A percentile compares a stretch with the other conserved stretches of the same genome.
Evolutionary conservation across 768 basidiomycete species (phyloP).

Genomic region (Mycena filopes): DNA sequence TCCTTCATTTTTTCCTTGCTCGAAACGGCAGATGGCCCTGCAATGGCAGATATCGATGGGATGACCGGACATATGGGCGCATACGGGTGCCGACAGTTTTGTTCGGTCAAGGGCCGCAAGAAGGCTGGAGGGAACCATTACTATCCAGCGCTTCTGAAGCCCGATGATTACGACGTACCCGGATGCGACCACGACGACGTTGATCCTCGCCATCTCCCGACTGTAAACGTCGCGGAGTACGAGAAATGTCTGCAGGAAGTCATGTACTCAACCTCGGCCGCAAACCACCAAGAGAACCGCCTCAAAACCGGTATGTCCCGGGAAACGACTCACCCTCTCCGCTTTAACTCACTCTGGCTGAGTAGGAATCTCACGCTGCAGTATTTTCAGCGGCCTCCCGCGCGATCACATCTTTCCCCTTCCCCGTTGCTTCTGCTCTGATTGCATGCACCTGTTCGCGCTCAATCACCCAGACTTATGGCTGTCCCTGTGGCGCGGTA

Average conservation of each 20-base stretch:
- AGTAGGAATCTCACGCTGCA: no score
- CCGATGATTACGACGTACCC: conserved; percentile 36
- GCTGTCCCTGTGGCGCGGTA: conserved; percentile 37
- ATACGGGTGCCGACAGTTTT: conserved; percentile 47
- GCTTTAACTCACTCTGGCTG: conserved; percentile 37
- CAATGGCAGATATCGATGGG: background rate
- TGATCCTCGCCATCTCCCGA: conserved; percentile 40
- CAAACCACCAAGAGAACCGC: conserved; percentile 39
- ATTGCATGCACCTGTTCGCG: conserved; percentile 46
- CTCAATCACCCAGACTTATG: conserved; percentile 38
- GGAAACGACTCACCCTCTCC: no score
- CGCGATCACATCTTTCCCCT: background rate
- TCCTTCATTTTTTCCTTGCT: background rate
- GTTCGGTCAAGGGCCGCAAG: conserved; percentile 42
- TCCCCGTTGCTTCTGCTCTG: conserved; percentile 33
- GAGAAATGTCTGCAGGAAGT: conserved; percentile 29
- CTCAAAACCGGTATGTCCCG: conserved; percentile 19
- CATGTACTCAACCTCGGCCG: conserved; percentile 49
- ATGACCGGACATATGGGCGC: background rate
- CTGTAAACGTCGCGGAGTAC: conserved; percentile 41
- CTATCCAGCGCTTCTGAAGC: conserved; percentile 24
- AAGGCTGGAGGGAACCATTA: conserved; percentile 39
- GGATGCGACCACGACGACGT: conserved; percentile 38
- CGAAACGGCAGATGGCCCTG: conserved; percentile 6
- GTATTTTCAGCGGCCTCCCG: no score